Evolutionary conservation across 345 rosid species (phyloP), one percentile per base, ranked within the genome.

Genomic region (Eucalyptus curtisii): DNA sequence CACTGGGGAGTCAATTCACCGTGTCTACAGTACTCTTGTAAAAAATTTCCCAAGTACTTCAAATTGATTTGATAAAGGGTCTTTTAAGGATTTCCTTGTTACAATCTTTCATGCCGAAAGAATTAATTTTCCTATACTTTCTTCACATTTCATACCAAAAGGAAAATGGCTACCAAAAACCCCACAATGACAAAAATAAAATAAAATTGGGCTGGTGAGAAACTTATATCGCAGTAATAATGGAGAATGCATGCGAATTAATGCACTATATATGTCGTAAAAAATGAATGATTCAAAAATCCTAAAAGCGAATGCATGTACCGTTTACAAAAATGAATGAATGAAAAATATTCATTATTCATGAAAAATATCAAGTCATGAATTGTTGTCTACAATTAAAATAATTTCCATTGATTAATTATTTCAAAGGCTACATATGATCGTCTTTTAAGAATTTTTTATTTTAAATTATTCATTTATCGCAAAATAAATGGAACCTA

Each of bases 401-500:
- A 55, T 55, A 55, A 22, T 9, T 55, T 55, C 3, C 1, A 0
- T 24, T 8, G 27, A 55, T 55, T 55, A 55, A 55, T 9, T 55
- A 55, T 55, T 55, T 55, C 30, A 55, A 24, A 8, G 0, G 3
- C 0, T 55, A 55, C 13, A 24, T 7, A 52, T 52, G 24, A 52
- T 52, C 1, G 0, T 52, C 1, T 50, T 50, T 50, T 0, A 7
- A 4, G 6, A 55, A 0, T 22, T 55, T 55, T 22, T n/a, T n/a
- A n/a, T n/a, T n/a, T 0, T 22, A 24, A 55, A 55, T 55, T 1
- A 55, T 55, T 9, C 0, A 55, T 55, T 55, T 55, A 0, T 55
- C 0, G 6, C 27, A 24, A 55, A 55, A 55, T 13, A 55, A 10
- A 55, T 1, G 0, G 3, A 10, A 24, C 3, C 13, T 22, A 0